Base-by-base conservation (phyloP, 106 monocot genomes). In the Vanilla planifolia region DNA sequence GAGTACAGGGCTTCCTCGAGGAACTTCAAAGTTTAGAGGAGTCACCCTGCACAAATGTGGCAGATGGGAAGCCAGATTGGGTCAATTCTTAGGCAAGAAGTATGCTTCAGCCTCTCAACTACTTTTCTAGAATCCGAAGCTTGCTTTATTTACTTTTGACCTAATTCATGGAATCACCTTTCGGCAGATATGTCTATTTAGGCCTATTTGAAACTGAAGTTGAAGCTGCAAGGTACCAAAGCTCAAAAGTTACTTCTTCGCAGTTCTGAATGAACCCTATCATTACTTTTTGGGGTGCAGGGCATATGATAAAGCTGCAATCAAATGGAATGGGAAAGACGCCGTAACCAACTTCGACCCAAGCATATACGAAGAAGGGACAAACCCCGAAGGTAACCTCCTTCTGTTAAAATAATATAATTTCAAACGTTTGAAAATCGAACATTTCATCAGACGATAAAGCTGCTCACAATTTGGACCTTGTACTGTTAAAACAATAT, bases 21-120 rank as follows among this genome's bases (percentile, higher is more conserved):
- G 96, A 30, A 96, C 91, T 76, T 96, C 96, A 11, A 96, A 87
- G 57, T 96, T 67, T 43, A 78, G 96, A 63, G 96, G 96, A 16
- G 96, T 96, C 10, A 96, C 96, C n/a, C 60, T 96, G 51, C 96
- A 96, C 74, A 96, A 91, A 59, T 96, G 96, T 53, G 96, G 96
- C 0, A 78, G 96, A 69, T 96, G 96, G 96, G 96, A 96, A 58
- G 96, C 96, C 44, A 72, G 95, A 57, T 84, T 90, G 80, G 95
- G 95, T 23, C 95, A 96, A 53, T 81, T 96, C 74, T 67, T 96
- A 16, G 96, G 96, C 24, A 96, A 85, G 59, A 96, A 96, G 96
- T 89, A 73, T 43, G 32, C 26, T 2, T 57, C 35, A 22, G 9
- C 3, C n/a, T 36, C 19, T 10, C 35, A 34, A 14, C 35, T 9